phyloP scores from a whole-genome alignment of 2,329 filamentous ascomycete genomes.

The Claviceps pazoutovae region DNA sequence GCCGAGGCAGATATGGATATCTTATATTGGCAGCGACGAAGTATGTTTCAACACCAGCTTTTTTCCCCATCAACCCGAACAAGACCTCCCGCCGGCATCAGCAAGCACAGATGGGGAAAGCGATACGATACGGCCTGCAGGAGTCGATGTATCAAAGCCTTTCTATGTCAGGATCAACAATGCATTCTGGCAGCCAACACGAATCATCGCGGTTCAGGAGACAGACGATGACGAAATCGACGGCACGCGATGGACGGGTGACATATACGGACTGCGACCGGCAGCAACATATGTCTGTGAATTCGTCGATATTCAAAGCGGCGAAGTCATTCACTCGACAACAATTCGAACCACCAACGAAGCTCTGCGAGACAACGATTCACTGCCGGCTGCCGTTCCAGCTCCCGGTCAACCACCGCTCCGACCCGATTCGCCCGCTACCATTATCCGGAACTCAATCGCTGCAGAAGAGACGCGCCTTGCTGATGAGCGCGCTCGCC shows the following conservation, averaged over 20 bases:
- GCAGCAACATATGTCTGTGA: slow-evolving; percentile 67
- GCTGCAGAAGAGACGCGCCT: slow-evolving; percentile 57
- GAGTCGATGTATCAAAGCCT: slow-evolving; percentile 55
- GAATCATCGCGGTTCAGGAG: slow-evolving; percentile 40
- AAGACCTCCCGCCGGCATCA: slow-evolving; percentile 17
- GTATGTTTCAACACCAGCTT: slow-evolving; percentile 62
- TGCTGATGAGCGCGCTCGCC: slow-evolving; percentile 51
- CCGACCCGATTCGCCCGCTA: slow-evolving; percentile 62
- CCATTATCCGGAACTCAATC: slow-evolving; percentile 65
- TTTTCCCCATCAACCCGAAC: slow-evolving; percentile 31
- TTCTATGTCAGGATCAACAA: slow-evolving; percentile 71
- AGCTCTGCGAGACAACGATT: slow-evolving; percentile 19
- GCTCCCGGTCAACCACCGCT: slow-evolving; percentile 41
- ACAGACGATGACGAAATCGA: slow-evolving; percentile 16
- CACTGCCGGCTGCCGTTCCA: slow-evolving; percentile 17
- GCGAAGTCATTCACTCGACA: slow-evolving; percentile 54
- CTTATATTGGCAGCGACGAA: slow-evolving; percentile 64
- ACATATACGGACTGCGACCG: slow-evolving; percentile 55
- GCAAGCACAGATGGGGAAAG: slow-evolving; percentile 16
- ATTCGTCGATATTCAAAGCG: slow-evolving; percentile 55
- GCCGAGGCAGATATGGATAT: slow-evolving; percentile 66
- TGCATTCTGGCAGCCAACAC: slow-evolving; percentile 64
- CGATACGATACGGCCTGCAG: slow-evolving; percentile 23
- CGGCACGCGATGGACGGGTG: slow-evolving; percentile 50
- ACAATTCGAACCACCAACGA: slow-evolving; percentile 53